phyloP scores from a whole-genome alignment of 2,329 filamentous ascomycete species.

The Pyrenophora tritici-repentis region DNA sequence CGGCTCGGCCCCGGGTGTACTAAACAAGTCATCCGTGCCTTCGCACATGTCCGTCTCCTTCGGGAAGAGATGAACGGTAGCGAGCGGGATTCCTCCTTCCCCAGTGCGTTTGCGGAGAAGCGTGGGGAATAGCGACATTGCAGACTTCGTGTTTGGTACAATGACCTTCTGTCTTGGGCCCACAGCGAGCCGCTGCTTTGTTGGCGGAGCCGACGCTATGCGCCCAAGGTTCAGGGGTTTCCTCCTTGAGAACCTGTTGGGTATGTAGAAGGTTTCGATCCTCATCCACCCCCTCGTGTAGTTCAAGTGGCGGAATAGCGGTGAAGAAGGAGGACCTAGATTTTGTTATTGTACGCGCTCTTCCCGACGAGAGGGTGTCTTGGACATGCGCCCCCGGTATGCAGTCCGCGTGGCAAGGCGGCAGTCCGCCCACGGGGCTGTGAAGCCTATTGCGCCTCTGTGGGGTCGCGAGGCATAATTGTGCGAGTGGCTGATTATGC shows the following conservation, averaged over 20 bases:
- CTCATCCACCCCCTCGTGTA: background rate
- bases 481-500: slow-evolving; percentile 9
- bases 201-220: slow-evolving; percentile 15
- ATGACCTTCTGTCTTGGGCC: slow-evolving; percentile 10
- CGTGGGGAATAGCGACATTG: slow-evolving; percentile 11
- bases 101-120: slow-evolving; percentile 10
- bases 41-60: background rate
- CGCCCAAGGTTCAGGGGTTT: background rate
- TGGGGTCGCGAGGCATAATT: slow-evolving; percentile 3
- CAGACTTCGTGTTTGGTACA: background rate
- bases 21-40: background rate
- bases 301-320: slow-evolving; percentile 9
- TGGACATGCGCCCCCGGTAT: background rate
- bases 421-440: slow-evolving; percentile 2
- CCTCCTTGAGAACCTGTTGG: background rate
- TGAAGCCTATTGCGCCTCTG: slow-evolving; percentile 5
- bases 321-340: background rate
- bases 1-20: slow-evolving; percentile 1
- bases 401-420: background rate
- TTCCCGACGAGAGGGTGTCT: background rate
- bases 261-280: background rate
- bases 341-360: slow-evolving; percentile 5
- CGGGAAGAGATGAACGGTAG: slow-evolving; percentile 8
- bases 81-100: background rate
- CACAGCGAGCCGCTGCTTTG: background rate